Base-by-base conservation (phyloP, 306 rosid genomes). In the Begonia fuchsioides region DNA sequence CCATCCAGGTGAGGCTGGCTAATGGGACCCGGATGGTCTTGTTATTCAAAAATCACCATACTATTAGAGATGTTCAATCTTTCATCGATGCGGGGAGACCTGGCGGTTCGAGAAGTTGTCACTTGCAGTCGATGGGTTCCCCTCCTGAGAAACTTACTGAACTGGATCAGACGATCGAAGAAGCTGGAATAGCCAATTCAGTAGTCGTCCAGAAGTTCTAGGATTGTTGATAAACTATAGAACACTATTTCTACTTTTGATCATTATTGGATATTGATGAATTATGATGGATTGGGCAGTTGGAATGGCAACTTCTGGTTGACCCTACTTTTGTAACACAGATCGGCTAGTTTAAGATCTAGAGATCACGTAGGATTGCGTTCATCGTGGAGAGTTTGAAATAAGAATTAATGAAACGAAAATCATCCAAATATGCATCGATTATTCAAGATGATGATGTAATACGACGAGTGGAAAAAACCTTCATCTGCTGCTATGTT, bases 21-120 rank as follows among this genome's bases (percentile, higher is more conserved):
- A 95, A 90, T 68, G 98, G 98, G 39, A 90, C 98, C 0, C 87
- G 95, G 32, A 81, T 90, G 93, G 81, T 90, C 39, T 77, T 94
- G 52, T 94, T 83, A 46, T 85, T 90, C 81, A 90, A 90, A 67
- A 58, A 67, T 74, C 76, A 63, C 70, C 98, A 85, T 59, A 81
- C 95, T 15, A 65, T 90, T 51, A 69, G 98, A 62, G 98, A 90
- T 38, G 58, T 90, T 26, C 84, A 76, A 38, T 81, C 69, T 38
- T 85, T 90, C 62, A 85, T 90, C 20, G 92, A 85, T 68, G 92
- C 96, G 38, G 85, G 87, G 9, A 84, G 98, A 69, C 87, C 94
- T 1, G 72, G 75, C 18, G 95, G 94, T 14, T 66, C 38, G 9
- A 71, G 74, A 68, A 81, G 57, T 61, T 90, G 85, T 71, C 92